A percentile compares a stretch with the other conserved stretches of the same genome.
These are phyloP conservation scores for Sporodiniella umbellata DNA, from an alignment of 371 early-diverging fungal genomes.

Conservation along the genomic window DNA sequence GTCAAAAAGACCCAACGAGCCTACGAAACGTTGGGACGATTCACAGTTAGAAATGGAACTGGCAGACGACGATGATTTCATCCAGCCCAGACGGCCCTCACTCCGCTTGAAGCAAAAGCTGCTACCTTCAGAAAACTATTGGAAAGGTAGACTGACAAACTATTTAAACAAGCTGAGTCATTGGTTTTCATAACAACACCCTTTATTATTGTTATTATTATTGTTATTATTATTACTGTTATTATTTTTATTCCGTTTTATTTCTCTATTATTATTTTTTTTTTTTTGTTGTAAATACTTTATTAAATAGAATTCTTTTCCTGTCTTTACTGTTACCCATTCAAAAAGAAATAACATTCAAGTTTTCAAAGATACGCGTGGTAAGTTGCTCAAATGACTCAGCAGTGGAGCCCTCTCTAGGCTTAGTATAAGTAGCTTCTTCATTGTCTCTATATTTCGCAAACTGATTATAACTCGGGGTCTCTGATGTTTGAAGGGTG, in stretches of 20 bases:
- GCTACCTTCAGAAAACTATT: constrained; percentile 7
- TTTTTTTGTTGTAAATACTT: too few relatives aligned
- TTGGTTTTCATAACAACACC: neutral
- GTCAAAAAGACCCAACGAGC: constrained; percentile 8
- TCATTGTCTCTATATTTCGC: neutral
- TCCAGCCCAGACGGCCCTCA: constrained; percentile 10
- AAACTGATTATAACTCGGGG: neutral
- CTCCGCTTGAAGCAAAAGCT: constrained; percentile 13
- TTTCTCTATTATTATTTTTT: too few relatives aligned
- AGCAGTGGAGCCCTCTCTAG: neutral
- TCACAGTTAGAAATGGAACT: constrained; percentile 28
- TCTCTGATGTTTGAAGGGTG: neutral
- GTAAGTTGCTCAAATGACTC: neutral
- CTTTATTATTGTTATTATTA: too few relatives aligned
- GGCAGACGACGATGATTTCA: constrained; percentile 24
- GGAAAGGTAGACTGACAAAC: too few relatives aligned
- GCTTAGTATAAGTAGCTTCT: neutral
- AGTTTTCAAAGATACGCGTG: neutral
- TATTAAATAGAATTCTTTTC: too few relatives aligned
- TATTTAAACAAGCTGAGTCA: constrained; percentile 16
- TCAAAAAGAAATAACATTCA: neutral
- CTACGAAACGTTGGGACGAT: constrained; percentile 22
- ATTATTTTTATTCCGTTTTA: too few relatives aligned
- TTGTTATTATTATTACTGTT: too few relatives aligned
- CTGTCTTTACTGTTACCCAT: too few relatives aligned